phyloP scores from a whole-genome alignment of 257 asterid species.

The Gentiana macrophylla region DNA sequence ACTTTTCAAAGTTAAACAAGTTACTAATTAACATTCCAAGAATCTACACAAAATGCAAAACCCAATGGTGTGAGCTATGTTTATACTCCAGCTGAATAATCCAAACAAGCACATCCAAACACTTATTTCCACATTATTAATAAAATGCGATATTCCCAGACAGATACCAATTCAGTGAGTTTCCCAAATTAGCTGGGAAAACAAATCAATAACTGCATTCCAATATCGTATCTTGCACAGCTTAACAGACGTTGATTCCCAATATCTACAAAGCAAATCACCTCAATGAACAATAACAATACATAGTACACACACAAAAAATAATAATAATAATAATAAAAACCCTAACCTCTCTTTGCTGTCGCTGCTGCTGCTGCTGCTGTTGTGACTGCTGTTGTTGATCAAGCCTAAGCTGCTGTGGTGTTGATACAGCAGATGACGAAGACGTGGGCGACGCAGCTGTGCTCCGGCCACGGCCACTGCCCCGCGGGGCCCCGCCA shows the following conservation, averaged over 20 bases:
- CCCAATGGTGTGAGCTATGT: no score
- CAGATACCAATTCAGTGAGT: no score
- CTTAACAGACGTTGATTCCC: not conserved
- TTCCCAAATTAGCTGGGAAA: no score
- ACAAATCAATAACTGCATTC: no score
- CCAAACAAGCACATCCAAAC: no score
- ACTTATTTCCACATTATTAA: no score
- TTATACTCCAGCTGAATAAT: no score
- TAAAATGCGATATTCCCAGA: no score
- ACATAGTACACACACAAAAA: not conserved
- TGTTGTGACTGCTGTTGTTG: slow-evolving; percentile 56
- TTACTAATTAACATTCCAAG: no score
- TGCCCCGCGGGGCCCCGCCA: slow-evolving; percentile 85
- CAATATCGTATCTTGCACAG: no score
- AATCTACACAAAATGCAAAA: no score
- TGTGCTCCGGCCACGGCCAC: slow-evolving; percentile 77
- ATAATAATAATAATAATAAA: not conserved
- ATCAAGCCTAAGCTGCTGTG: slow-evolving; percentile 58
- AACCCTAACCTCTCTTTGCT: slow-evolving; percentile 62
- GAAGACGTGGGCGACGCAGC: slow-evolving; percentile 92
- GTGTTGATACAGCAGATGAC: slow-evolving; percentile 61
- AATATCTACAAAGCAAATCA: not conserved
- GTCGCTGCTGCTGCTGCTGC: slow-evolving; percentile 18
- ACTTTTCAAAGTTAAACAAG: no score
- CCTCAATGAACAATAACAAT: not conserved